Evolutionary conservation across 2,329 filamentous ascomycete genomes (phyloP), one percentile per base, ranked within the genome.

Genomic region (Hypoxylon sp.): DNA sequence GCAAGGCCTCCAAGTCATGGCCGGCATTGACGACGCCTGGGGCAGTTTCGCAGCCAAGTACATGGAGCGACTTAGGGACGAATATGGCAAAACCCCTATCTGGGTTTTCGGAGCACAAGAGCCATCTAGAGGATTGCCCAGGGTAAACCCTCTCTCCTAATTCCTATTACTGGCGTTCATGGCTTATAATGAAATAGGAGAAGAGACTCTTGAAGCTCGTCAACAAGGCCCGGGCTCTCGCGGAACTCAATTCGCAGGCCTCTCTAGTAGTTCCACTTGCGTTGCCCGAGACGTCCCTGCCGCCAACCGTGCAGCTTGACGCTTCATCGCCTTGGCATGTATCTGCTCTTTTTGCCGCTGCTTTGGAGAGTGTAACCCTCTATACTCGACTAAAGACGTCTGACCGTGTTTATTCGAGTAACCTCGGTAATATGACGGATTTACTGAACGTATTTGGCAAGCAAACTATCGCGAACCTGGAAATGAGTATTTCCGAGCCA

Each of bases 71-170:
- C 79, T 99, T 61, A 83, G 92, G 66, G 96, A 99, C 75, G 96
- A 99, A 77, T 95, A 94, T 76, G 93, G 93, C 29, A 98, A 97
- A 81, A 87, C 89, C 32, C 88, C 88, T 53, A 87, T 97, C 30
- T 96, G 93, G 91, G 86, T 94, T 11, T 98, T 94, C 90, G 94
- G 91, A 0, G 77, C 94, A 21, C 91, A 96, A 77, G 89, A 90
- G 60, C 81, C 81, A 1, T 81, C 84, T 41, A 81, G 78, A 51
- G 85, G 82, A 45, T 80, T 84, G 29, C 79, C 84, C 39, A 82
- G 87, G 73, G 88, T 90, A 76, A 64, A 39, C 53, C 30, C 30
- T 12, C 46, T 37, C 32, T 51, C 37, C 57, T 1, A 8, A 16
- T 29, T 25, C n/a, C 46, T 47, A 29, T 41, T 32, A 41, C 48